A percentile compares a stretch with the other conserved stretches of the same genome.
Conservation (phyloP, 139 green algal species). For the Trebouxia sp. region DNA sequence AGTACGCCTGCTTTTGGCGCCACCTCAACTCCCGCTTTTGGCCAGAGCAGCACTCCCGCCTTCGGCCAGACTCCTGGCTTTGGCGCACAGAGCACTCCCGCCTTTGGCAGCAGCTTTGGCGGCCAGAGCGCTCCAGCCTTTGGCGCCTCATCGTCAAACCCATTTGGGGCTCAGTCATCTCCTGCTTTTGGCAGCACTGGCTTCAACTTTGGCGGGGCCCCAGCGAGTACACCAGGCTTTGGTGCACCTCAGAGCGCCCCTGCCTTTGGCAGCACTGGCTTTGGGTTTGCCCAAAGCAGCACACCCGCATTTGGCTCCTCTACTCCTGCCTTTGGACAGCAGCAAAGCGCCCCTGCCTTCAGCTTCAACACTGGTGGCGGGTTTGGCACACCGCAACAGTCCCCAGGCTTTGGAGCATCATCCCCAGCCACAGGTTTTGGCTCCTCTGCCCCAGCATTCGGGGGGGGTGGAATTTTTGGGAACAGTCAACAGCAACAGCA, state of each 20-base stretch:
- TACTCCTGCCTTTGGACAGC: slow-evolving; percentile 53
- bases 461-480: too few species aligned
- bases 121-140: slow-evolving; percentile 29
- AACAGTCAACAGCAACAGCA: neutral
- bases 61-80: slow-evolving; percentile 46
- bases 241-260: slow-evolving; percentile 32
- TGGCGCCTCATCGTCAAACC: slow-evolving; percentile 20
- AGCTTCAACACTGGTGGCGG: neutral
- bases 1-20: slow-evolving; percentile 35
- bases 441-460: slow-evolving; percentile 26
- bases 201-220: slow-evolving; percentile 35
- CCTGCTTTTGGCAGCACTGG: slow-evolving; percentile 22
- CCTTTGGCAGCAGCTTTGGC: slow-evolving; percentile 51
- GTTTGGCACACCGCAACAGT: slow-evolving; percentile 29
- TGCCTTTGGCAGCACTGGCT: slow-evolving; percentile 40
- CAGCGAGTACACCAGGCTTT: slow-evolving; percentile 26
- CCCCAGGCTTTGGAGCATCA: slow-evolving; percentile 32
- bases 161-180: slow-evolving; percentile 4
- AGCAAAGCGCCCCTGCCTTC: slow-evolving; percentile 28
- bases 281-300: slow-evolving; percentile 4
- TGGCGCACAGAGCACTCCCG: slow-evolving; percentile 38
- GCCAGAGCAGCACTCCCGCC: slow-evolving; percentile 11
- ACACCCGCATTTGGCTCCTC: slow-evolving; percentile 36
- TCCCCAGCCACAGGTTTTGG: slow-evolving; percentile 32
- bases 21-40: slow-evolving; percentile 23